Base-by-base conservation (phyloP, 129 eudicot species). In the Lonicera japonica region DNA sequence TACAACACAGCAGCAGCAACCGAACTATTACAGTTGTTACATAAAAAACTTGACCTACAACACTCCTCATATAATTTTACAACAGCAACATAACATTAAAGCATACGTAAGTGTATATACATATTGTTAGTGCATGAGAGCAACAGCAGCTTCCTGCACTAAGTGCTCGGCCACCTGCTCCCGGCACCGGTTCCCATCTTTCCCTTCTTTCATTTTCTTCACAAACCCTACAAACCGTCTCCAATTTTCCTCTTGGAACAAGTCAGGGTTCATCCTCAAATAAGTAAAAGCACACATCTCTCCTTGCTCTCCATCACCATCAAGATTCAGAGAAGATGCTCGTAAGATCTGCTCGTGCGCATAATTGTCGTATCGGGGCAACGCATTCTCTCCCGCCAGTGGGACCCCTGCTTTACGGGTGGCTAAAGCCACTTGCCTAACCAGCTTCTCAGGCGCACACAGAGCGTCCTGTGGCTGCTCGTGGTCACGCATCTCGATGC, bases 101-200 rank as follows among this genome's bases (percentile, higher is more conserved):
- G 29, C 25, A 5, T 36, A 12, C 36, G 10, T 29, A 1, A 29
- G 36, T 29, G 36, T 29, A 29, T 6, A 29, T 29, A 29, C 6
- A 29, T 29, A 29, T 16, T 43, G 15, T 18, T 86, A 87, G 61
- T 84, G 96, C 86, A 61, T 82, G 8, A 87, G 90, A 12, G 98
- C 95, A 61, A 75, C 95, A 13, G 90, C 88, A 45, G 91, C 98
- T 58, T 87, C 98, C 63, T 85, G 91, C 61, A 92, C 96, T 54
- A 91, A 92, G 77, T 92, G 95, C 78, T 92, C 98, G 0, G 98
- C 98, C 21, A 85, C 98, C 52, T 92, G 79, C 82, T 92, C 98
- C 86, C 90, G 41, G 36, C 98, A 91, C 70, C 55, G 67, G 25
- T 74, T 46, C 39, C 36, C 73, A 8, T 78, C 91, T 57, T 80